Evolutionary conservation across 73 alveolate species (phyloP).

Genomic region (Symbiodinium natans): DNA sequence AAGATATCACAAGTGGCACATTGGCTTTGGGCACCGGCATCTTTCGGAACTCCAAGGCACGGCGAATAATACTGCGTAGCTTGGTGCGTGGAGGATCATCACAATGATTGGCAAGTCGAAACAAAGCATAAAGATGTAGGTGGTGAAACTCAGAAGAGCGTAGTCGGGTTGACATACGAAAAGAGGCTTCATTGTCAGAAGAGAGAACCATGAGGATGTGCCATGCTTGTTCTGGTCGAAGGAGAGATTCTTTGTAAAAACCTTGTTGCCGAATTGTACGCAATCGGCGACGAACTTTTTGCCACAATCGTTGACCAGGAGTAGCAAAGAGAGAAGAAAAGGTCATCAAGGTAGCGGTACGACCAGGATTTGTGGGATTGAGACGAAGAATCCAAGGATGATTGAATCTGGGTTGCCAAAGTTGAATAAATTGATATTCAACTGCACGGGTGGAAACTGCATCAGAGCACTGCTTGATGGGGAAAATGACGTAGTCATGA

Average conservation of each 20-base stretch:
- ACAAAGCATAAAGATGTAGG: background rate
- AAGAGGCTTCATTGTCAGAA: too few species aligned
- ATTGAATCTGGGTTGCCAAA: too few species aligned
- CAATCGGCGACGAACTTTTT: background rate
- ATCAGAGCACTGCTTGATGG: background rate
- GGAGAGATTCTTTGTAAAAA: background rate
- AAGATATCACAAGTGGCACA: background rate
- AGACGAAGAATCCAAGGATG: too few species aligned
- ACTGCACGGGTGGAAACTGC: background rate
- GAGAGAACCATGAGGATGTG: too few species aligned
- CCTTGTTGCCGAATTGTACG: background rate
- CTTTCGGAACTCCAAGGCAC: background rate
- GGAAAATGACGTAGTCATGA: background rate
- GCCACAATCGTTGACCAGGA: too few species aligned
- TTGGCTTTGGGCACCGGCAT: background rate
- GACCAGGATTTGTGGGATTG: too few species aligned
- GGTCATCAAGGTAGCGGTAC: too few species aligned
- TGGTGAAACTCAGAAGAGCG: too few species aligned
- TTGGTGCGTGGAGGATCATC: background rate
- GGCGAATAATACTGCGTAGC: background rate
- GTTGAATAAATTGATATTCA: too few species aligned
- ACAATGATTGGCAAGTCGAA: background rate
- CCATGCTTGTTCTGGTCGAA: too few species aligned
- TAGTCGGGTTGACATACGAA: too few species aligned
- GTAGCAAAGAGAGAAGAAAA: too few species aligned